phyloP scores from a whole-genome alignment of 768 basidiomycete genomes.

The Boletus sp. region DNA sequence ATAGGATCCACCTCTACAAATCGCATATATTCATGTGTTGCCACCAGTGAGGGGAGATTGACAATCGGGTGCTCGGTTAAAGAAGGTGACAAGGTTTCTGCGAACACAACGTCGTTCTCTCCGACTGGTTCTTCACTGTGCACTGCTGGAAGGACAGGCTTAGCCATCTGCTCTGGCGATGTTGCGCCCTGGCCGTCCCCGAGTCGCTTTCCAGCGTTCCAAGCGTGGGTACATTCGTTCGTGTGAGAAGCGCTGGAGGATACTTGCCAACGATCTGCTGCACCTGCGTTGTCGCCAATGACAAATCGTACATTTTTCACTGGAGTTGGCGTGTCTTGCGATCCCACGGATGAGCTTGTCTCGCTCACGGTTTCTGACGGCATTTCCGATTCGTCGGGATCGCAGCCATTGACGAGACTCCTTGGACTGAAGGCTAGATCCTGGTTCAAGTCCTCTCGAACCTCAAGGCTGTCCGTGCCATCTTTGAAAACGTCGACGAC shows the following conservation, averaged over 20 bases:
- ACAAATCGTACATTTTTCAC: conserved; percentile 1
- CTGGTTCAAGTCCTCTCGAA: not conserved
- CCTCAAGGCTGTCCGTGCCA: not conserved
- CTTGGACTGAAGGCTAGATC: not conserved
- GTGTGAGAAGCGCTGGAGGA: not conserved
- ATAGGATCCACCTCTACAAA: not conserved
- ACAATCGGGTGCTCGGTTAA: not conserved
- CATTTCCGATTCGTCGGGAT: not conserved
- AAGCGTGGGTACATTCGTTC: not conserved
- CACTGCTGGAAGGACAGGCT: not conserved
- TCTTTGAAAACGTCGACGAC: not conserved
- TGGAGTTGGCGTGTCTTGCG: not conserved
- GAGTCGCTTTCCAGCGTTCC: not conserved
- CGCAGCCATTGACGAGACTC: not conserved
- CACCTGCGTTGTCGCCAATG: not conserved
- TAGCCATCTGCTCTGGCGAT: not conserved
- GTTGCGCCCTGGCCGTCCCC: not conserved
- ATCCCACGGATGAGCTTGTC: not conserved
- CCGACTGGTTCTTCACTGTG: not conserved
- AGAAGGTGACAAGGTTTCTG: not conserved
- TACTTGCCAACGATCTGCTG: not conserved
- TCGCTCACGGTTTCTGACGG: not conserved
- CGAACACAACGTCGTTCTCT: not conserved
- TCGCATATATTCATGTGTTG: not conserved
- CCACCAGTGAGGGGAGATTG: conserved; percentile 15